These are phyloP conservation scores for Peniophora sp. DNA, from an alignment of 1,284 basidiomycete species.

Conservation along the genomic window DNA sequence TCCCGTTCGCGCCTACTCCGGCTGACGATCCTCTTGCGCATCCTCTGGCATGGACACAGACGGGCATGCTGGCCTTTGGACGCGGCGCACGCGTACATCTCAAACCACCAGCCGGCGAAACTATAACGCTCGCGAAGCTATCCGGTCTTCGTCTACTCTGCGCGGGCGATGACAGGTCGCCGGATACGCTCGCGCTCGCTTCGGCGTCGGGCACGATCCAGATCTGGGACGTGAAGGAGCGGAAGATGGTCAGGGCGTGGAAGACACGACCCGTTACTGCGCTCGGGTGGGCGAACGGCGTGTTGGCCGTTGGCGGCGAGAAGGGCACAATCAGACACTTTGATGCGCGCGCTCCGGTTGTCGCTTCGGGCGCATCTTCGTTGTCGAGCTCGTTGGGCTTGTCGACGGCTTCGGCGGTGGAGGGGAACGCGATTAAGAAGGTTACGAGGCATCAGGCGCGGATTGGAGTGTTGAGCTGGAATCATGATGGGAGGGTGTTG, in stretches of 20 bases:
- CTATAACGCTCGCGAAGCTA: slow-evolving; percentile 35
- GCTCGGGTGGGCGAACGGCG: slow-evolving; percentile 39
- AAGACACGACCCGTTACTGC: slow-evolving; percentile 34
- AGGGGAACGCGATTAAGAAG: slow-evolving; percentile 44
- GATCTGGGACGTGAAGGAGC: slow-evolving; percentile 41
- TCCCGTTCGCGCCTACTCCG: slow-evolving; percentile 25
- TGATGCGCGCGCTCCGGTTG: slow-evolving; percentile 36
- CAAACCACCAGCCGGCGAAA: slow-evolving; percentile 33
- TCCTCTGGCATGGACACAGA: slow-evolving; percentile 34
- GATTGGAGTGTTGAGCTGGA: slow-evolving; percentile 42
- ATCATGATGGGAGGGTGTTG: slow-evolving; percentile 35
- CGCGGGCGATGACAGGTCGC: slow-evolving; percentile 29
- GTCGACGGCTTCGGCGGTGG: slow-evolving; percentile 28
- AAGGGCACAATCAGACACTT: slow-evolving; percentile 46
- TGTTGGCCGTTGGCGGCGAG: slow-evolving; percentile 38
- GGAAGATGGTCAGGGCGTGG: slow-evolving; percentile 37
- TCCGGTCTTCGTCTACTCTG: slow-evolving; percentile 37
- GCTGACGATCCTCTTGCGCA: slow-evolving; percentile 10
- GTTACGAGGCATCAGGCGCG: slow-evolving; percentile 41
- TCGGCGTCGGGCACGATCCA: slow-evolving; percentile 41
- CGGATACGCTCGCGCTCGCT: slow-evolving; percentile 35
- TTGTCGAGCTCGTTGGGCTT: too few species aligned
- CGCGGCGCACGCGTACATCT: slow-evolving; percentile 44
- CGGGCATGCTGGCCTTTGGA: slow-evolving; percentile 39
- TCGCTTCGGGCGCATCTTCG: too few species aligned